Conservation (phyloP, 306 rosid genomes). For the Astragalus glycyphyllos region DNA sequence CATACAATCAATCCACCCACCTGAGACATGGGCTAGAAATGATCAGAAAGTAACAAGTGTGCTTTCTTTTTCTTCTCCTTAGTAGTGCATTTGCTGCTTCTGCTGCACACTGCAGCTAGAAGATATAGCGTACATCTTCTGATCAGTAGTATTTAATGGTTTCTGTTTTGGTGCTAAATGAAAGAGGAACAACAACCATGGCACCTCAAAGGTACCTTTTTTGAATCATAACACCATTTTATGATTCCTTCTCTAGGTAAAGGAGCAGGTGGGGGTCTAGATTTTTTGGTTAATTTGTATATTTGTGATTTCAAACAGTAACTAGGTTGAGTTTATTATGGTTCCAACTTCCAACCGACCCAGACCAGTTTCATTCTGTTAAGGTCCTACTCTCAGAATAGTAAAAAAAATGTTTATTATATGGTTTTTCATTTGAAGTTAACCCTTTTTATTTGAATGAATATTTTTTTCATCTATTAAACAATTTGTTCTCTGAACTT, state of each 20-base stretch:
- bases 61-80: not conserved
- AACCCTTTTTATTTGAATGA: slow-evolving; percentile 5
- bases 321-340: not conserved
- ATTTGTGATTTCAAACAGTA: not conserved
- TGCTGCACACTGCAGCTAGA: slow-evolving; percentile 4
- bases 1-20: not conserved
- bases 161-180: slow-evolving; percentile 30
- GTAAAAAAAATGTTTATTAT: not conserved
- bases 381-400: too few relatives aligned
- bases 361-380: not conserved
- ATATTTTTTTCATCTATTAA: not conserved
- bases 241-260: slow-evolving; percentile 13
- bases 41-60: not conserved
- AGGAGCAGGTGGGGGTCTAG: not conserved
- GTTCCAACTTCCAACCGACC: not conserved
- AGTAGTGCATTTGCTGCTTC: slow-evolving; percentile 18
- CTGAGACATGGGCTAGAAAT: slow-evolving; percentile 13
- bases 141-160: slow-evolving; percentile 12
- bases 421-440: not conserved
- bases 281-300: slow-evolving; percentile 14
- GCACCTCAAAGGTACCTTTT: slow-evolving; percentile 25
- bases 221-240: not conserved
- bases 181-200: not conserved
- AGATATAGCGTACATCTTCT: not conserved
- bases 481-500: not conserved